Evolutionary conservation across 2,329 filamentous ascomycete species (phyloP).

Genomic region (Aspergillus texensis): DNA sequence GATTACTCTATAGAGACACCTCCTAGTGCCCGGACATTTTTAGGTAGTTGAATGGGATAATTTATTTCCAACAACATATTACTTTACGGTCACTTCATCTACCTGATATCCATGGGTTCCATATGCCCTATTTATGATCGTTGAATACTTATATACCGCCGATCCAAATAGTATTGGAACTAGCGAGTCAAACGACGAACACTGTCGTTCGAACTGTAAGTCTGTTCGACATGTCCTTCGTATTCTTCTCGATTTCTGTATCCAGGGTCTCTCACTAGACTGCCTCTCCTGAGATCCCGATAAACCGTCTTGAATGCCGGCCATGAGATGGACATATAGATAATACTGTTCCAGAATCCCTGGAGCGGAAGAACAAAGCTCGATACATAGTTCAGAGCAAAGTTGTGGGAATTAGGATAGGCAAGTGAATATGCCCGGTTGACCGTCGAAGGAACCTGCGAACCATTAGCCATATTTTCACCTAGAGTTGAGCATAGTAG

Average conservation of each 20-base stretch:
- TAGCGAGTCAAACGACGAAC: constrained; percentile 16
- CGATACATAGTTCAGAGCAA: constrained; percentile 68
- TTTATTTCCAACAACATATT: neutral
- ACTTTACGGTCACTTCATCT: neutral
- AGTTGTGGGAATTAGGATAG: constrained; percentile 55
- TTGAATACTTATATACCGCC: neutral
- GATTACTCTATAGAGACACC: too few species aligned
- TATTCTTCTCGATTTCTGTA: neutral
- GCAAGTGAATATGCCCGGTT: constrained; percentile 75
- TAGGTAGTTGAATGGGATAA: too few species aligned
- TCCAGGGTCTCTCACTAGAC: neutral
- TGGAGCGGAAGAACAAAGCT: constrained; percentile 78
- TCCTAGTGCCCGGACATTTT: too few species aligned
- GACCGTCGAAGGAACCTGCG: constrained; percentile 67
- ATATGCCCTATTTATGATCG: neutral
- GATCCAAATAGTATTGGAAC: neutral
- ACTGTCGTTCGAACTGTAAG: constrained; percentile 16
- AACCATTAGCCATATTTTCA: neutral
- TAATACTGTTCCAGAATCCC: constrained; percentile 81
- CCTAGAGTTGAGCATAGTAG: neutral
- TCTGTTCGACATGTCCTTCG: neutral
- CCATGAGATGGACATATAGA: constrained; percentile 73
- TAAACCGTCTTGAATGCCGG: constrained; percentile 56
- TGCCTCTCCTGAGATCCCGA: constrained; percentile 20
- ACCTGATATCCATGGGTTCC: too few species aligned